Evolutionary conservation across 1,284 basidiomycete species (phyloP), one percentile per base, ranked within the genome.

Genomic region (Fistulinella cinereoalba): DNA sequence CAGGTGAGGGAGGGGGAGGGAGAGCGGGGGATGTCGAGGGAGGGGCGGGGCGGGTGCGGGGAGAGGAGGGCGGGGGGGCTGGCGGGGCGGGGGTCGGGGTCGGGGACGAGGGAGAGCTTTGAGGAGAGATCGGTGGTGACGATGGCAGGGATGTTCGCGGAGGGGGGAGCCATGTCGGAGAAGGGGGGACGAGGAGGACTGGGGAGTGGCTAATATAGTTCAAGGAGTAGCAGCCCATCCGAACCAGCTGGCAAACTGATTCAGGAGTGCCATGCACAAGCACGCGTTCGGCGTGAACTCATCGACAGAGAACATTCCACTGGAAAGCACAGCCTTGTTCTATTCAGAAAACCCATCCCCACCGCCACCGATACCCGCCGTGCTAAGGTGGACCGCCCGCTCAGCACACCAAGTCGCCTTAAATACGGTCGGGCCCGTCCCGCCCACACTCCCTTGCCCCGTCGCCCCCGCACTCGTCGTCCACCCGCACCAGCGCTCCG

Each of bases 111-210:
- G n/a, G 66, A 54, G 5, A 49, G 58, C 16, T 46, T 56, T n/a
- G 63, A 69, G 18, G 66, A 69, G 2, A 67, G 54, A 56, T 65
- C 63, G 16, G 60, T 69, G 0, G 67, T 65, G 44, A 69, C 65
- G 46, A 69, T 65, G 18, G 62, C 65, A 29, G 63, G 66, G 3
- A 69, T 67, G 45, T 49, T 64, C 2, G 41, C n/a, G n/a, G n/a
- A 19, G 6, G 49, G n/a, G 13, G 50, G 39, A 24, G 61, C 9
- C 64, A 66, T 65, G 44, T 40, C 46, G 41, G n/a, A 8, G 22
- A 21, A 27, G 22, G 27, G 12, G 22, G 31, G 29, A 28, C 24
- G 31, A 33, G 11, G 10, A 40, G 37, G 34, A 16, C 9, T 0
- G n/a, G 15, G 16, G 0, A 12, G 13, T 12, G 19, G n/a, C 21